Evolutionary conservation across 805 yeast species (phyloP).

Genomic region (Yamadazyma scolyti): DNA sequence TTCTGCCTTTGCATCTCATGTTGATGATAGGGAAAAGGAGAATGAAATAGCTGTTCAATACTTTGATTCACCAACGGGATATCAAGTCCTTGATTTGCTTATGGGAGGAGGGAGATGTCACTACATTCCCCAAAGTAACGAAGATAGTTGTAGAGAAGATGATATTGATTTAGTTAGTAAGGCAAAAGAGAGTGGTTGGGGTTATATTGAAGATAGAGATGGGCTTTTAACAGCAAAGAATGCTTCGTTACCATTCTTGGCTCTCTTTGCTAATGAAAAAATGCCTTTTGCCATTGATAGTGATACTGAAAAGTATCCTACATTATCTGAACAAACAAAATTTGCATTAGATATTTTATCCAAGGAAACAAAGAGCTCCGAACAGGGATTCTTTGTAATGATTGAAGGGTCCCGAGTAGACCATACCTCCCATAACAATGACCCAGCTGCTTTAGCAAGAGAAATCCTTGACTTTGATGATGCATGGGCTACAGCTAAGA

Average conservation of each 20-base stretch:
- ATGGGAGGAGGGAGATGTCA: constrained; percentile 92
- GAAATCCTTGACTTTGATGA: constrained; percentile 85
- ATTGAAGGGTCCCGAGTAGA: constrained; percentile 91
- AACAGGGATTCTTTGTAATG: constrained; percentile 77
- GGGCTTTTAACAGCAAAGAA: constrained; percentile 66
- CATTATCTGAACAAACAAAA: constrained; percentile 71
- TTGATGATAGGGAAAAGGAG: constrained; percentile 69
- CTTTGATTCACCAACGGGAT: too few relatives aligned
- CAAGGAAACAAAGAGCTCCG: constrained; percentile 63
- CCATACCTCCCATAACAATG: constrained; percentile 91
- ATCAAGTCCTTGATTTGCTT: constrained; percentile 75
- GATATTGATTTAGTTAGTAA: constrained; percentile 62
- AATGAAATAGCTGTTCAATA: constrained; percentile 86
- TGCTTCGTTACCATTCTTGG: constrained; percentile 80
- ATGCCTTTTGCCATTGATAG: constrained; percentile 86
- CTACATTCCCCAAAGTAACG: constrained; percentile 57
- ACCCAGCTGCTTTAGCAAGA: constrained; percentile 86
- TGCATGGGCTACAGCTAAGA: constrained; percentile 70
- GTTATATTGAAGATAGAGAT: constrained; percentile 54
- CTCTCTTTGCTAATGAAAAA: constrained; percentile 70
- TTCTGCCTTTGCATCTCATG: constrained; percentile 84
- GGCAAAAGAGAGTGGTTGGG: constrained; percentile 50
- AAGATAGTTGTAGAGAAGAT: constrained; percentile 63
- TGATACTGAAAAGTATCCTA: constrained; percentile 54
- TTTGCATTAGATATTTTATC: constrained; percentile 68